These are phyloP conservation scores for Centaurea solstitialis DNA, from an alignment of 129 eudicot genomes.

Conservation along the genomic window DNA sequence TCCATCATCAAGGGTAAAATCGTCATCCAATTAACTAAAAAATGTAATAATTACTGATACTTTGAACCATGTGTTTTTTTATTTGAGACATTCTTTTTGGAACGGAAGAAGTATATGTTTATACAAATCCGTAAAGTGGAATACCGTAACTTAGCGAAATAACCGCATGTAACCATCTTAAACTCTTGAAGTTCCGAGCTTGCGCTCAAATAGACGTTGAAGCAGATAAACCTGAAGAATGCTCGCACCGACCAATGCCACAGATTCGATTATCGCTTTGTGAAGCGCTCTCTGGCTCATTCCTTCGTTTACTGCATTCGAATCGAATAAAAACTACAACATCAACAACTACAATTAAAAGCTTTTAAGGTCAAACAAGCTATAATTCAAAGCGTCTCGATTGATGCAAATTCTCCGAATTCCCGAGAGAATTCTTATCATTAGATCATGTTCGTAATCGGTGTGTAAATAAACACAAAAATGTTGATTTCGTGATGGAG, in stretches of 20 bases:
- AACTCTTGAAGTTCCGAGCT: slow-evolving; percentile 71
- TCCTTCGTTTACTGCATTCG: slow-evolving; percentile 71
- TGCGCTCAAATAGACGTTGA: slow-evolving; percentile 67
- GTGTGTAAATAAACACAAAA: neutral
- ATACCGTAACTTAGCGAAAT: neutral
- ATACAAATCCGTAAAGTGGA: slow-evolving; percentile 13
- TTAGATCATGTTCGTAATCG: neutral
- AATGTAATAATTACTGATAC: neutral
- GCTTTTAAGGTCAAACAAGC: slow-evolving; percentile 18
- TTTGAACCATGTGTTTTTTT: neutral
- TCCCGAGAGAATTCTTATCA: neutral
- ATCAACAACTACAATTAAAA: neutral
- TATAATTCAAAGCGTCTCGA: neutral
- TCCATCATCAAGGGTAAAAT: neutral
- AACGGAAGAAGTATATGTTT: neutral
- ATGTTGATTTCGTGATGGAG: neutral
- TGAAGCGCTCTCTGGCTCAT: slow-evolving; percentile 80
- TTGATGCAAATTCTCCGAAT: neutral
- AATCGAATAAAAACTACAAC: neutral
- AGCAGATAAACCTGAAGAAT: slow-evolving; percentile 76
- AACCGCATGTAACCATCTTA: slow-evolving; percentile 17
- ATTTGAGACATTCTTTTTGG: neutral
- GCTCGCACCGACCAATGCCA: slow-evolving; percentile 74
- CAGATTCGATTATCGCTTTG: slow-evolving; percentile 79
- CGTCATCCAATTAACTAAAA: neutral